Evolutionary conservation across 345 rosid genomes (phyloP), one percentile per base, ranked within the genome.

Genomic region (Adansonia digitata): DNA sequence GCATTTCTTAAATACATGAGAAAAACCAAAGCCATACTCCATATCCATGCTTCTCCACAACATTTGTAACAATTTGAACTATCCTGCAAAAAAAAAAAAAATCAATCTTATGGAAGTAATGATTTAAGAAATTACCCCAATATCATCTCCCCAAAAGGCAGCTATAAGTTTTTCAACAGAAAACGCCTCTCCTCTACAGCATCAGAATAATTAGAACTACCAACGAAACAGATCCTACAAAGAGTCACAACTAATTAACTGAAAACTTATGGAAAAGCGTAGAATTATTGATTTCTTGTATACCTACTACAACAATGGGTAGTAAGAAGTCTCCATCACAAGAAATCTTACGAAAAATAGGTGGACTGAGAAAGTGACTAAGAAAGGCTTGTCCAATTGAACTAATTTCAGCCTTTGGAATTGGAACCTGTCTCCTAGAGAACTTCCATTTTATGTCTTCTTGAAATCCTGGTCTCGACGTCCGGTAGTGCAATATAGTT

Each of bases 281-380:
- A 53, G 48, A 65, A 22, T 55, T 46, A 15, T 62, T 62, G 15
- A 39, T 37, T 39, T 37, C 14, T n/a, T 9, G 5, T 37, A 37
- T 63, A 84, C 89, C 97, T 83, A 87, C 97, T 83, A 87, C 94
- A 35, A 85, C 77, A 81, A 94, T 79, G 5, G 97, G 98, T 45
- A 94, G 85, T 82, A 90, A 77, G 80, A 84, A 94, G 77, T 92
- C 97, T 22, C 92, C 96, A 76, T 90, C 89, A 82, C 96, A 94
- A 74, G 91, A 85, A 80, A 94, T 84, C 82, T 90, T 92, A 69
- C 92, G 96, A 81, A 94, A 94, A 77, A 94, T 89, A 5, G 97
- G 88, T 9, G 98, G 98, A 78, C 76, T 82, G 20, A 80, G 92
- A 79, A 89, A 94, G 18, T 86, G 87, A 29, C 81, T 88, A 27